These are phyloP conservation scores for Rubroboletus satanas DNA, from an alignment of 768 basidiomycete species.

Conservation along the genomic window DNA sequence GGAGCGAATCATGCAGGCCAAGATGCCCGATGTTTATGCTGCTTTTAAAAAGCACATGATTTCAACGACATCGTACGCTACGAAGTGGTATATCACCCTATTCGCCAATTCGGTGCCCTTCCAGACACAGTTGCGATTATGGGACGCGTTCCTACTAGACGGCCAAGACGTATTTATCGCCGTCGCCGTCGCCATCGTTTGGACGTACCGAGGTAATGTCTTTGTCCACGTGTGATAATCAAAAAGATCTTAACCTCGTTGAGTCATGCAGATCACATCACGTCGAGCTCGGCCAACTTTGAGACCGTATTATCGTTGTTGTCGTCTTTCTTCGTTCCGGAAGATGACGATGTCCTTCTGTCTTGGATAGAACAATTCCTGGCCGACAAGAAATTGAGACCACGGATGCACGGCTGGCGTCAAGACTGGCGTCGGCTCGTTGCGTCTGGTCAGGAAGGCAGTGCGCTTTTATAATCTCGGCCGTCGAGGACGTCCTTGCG, in stretches of 20 bases:
- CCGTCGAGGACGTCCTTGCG: background rate
- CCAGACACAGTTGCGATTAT: conserved; percentile 88
- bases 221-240: background rate
- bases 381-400: conserved; percentile 60
- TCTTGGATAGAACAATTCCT: conserved; percentile 71
- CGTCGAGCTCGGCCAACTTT: conserved; percentile 73
- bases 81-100: conserved; percentile 99
- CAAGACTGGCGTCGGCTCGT: conserved; percentile 75
- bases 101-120: conserved; percentile 96
- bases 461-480: conserved; percentile 50
- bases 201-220: conserved; percentile 78
- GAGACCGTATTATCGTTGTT: conserved; percentile 89
- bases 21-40: conserved; percentile 86
- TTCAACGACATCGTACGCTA: conserved; percentile 91
- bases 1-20: conserved; percentile 78
- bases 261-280: conserved; percentile 66
- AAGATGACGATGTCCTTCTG: conserved; percentile 80
- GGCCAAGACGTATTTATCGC: conserved; percentile 87
- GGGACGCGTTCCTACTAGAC: conserved; percentile 92
- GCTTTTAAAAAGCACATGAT: conserved; percentile 88
- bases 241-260: conserved; percentile 6
- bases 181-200: conserved; percentile 83
- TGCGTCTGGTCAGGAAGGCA: conserved; percentile 54
- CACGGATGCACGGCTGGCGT: conserved; percentile 73
- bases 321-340: conserved; percentile 92